Base-by-base conservation (phyloP, 177 flowering plant genomes). In the Vitis hybrid region DNA sequence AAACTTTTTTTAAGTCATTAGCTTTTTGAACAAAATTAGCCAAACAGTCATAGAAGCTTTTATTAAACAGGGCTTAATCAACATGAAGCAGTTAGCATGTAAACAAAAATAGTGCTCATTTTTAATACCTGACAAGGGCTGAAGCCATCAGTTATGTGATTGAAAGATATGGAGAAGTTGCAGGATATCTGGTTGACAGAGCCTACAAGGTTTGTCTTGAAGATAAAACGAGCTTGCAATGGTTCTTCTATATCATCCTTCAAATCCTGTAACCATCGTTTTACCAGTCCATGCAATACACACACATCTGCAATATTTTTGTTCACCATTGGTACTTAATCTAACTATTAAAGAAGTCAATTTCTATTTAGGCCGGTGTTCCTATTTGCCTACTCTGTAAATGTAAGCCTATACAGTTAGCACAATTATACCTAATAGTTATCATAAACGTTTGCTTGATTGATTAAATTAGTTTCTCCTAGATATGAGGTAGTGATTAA, bases 191-290 rank as follows among this genome's bases (percentile, higher is more conserved):
- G 82, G 71, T 87, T 79, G 55, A 78, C 52, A 26, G 84, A 79
- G 70, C 85, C 88, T 6, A 79, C 51, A n/a, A 90, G 77, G 66
- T 77, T 73, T 63, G 54, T 78, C 80, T 89, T 82, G 77, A 92
- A 94, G 66, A 75, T 68, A 71, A 94, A 84, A 56, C 74, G 80
- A 73, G 88, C 94, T 73, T 82, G 91, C 70, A 87, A 10, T 19
- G 80, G 74, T 68, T 83, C 93, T 73, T 82, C 88, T 62, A 68
- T 70, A 50, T 86, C 89, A 66, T 86, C 93, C 78, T 80, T 86
- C 76, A 94, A 68, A 69, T 90, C 89, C 63, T 74, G 87, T 53
- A 86, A 76, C 98, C 96, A 94, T 70, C 70, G 78, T 78, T 85
- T 94, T 5, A 82, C 90, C 65, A 92, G 79, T 59, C 88, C 82